Base-by-base conservation (phyloP, 305 asterid genomes). In the Fraxinus sp. region DNA sequence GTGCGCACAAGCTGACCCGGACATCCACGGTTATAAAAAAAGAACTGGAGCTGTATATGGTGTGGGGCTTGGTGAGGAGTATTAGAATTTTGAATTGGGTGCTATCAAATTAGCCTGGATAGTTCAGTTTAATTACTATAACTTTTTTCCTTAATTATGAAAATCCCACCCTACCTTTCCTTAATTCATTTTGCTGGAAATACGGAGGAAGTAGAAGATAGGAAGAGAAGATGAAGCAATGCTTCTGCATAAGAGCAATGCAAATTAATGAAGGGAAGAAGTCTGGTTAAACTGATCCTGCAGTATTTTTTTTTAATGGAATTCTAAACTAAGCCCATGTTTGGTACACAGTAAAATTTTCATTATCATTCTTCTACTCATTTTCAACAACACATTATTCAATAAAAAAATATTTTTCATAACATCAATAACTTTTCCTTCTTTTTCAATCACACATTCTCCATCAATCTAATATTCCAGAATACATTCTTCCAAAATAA, bases 191-290 rank as follows among this genome's bases (percentile, higher is more conserved):
- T 49, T 49, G 14, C 79, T 74, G 78, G 49, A 32, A 75, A 20
- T 18, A 72, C 24, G 68, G 49, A 24, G 77, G 43, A 24, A 74
- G n/a, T 77, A 79, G 81, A 64, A 28, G 68, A 81, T 84, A 49
- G 70, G 79, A 78, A 72, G 78, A 78, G 41, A 36, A 35, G 79
- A 20, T 79, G 86, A 35, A 68, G 71, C 49, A 68, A 33, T 22
- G 32, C 33, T 57, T 57, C 33, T 68, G 62, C 43, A 57, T 22
- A 57, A 32, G 30, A 70, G 75, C 79, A 33, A 68, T 74, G 79
- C 30, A 39, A 70, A 77, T 79, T 81, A 73, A 78, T 76, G 73
- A 46, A 74, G 22, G 26, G 55, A 64, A 33, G 77, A 49, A 55
- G 66, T 79, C 77, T 83, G 59, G 70, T 39, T 35, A 73, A 30